Evolutionary conservation across 1,139 yeast species (phyloP), one percentile per base, ranked within the genome.

Genomic region (Geotrichum bryndzae): DNA sequence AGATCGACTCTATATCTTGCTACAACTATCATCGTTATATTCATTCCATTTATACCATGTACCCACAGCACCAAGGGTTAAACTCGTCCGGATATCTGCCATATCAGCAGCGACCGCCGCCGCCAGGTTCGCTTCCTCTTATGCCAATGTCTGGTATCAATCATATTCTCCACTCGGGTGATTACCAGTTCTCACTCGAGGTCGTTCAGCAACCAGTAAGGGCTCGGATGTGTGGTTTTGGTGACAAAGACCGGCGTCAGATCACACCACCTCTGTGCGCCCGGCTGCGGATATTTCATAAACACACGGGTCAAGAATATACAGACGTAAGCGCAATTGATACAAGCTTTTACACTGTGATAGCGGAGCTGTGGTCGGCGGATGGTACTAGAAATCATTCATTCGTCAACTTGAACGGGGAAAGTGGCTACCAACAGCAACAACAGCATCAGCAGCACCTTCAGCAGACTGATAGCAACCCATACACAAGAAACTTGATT

Each of bases 151-250:
- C 18, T 23, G 10, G 35, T 46, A 55, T 33, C 53, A 59, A 55
- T 50, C 41, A 51, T 25, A 31, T 25, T 13, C 51, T 54, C 31
- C 58, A 60, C 46, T 50, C 52, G 25, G 60, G 62, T n/a, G 61
- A 62, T 25, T 62, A 51, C 53, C 57, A 57, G 15, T 68, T 65
- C 57, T 58, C 65, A 18, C 69, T 78, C 7, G 72, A 73, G 13
- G 76, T 78, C 22, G 74, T 69, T 33, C 81, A 78, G 62, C 79
- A 78, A 60, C 81, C 81, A 2, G 72, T 76, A 22, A 68, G 81
- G 54, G 80, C 81, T 0, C 74, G 81, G 41, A 78, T 78, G 81
- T 78, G 81, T 65, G 81, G 81, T 2, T 72, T 78, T 54, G 80
- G 80, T 23, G 81, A 78, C 63, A 78, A 78, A 66, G 81, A 78